Percentiles rank a stretch among this genome's conserved stretches.
Evolutionary conservation across 164 flowering plant species (phyloP).

Genomic region (Kalanchoe fedtschenkoi): DNA sequence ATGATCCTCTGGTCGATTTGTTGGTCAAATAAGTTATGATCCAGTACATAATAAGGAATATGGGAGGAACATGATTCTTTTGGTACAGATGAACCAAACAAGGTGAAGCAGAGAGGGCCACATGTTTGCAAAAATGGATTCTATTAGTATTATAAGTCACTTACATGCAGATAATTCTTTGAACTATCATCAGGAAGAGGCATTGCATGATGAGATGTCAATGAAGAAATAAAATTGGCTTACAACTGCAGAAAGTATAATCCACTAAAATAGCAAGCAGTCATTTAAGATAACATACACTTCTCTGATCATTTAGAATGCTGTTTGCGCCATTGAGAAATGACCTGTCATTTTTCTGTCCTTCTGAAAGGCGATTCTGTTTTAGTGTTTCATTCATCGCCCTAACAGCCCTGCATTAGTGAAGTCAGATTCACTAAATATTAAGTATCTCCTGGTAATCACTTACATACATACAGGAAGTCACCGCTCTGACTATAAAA

Average conservation of each 20-base stretch:
- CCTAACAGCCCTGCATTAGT: conserved; percentile 66
- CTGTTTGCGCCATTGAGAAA: conserved; percentile 18
- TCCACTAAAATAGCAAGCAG: background rate
- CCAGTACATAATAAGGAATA: background rate
- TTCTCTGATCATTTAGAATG: conserved; percentile 34
- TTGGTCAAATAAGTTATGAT: background rate
- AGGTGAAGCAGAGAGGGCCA: background rate
- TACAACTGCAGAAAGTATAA: background rate
- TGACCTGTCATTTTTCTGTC: conserved; percentile 29
- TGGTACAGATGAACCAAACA: background rate
- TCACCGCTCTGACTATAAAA: background rate
- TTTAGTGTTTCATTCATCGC: conserved; percentile 93
- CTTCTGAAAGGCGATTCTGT: conserved; percentile 71
- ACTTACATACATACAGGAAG: background rate
- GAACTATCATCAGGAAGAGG: background rate
- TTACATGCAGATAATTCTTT: background rate
- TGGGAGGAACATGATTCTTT: background rate
- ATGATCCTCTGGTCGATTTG: background rate
- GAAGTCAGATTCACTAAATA: background rate
- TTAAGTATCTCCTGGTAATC: background rate
- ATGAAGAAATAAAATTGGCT: background rate
- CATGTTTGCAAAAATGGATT: background rate
- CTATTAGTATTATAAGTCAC: background rate
- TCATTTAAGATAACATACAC: conserved; percentile 13
- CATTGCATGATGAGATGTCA: background rate